These are phyloP conservation scores for Amanita subjunquillea DNA, from an alignment of 768 basidiomycete genomes.

Conservation along the genomic window DNA sequence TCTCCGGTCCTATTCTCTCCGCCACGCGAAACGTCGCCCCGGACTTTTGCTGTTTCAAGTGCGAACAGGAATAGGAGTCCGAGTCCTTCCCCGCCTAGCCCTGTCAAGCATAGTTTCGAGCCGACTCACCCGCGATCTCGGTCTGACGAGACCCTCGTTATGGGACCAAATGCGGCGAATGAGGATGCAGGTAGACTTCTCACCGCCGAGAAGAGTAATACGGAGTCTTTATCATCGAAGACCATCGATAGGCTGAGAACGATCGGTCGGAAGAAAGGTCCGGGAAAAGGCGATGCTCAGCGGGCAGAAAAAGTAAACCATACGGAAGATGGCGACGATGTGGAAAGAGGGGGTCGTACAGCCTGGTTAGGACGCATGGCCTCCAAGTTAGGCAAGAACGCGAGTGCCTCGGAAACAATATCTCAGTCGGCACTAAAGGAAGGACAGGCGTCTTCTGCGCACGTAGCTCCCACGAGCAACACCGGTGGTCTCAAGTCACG, in stretches of 20 bases:
- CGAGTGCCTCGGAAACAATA: constrained; percentile 5
- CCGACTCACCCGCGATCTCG: not conserved
- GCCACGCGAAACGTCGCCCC: not conserved
- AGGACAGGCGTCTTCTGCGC: constrained; percentile 13
- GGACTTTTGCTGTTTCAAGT: constrained; percentile 8
- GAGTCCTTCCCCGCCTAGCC: constrained; percentile 11
- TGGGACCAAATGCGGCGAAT: not conserved
- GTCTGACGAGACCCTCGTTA: constrained; percentile 2
- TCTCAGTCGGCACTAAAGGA: not conserved
- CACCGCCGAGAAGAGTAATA: constrained; percentile 10
- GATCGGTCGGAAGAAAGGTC: constrained; percentile 29
- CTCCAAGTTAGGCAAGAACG: constrained; percentile 15
- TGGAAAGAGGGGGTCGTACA: constrained; percentile 6
- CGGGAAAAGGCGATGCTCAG: constrained; percentile 2
- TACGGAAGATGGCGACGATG: constrained; percentile 1
- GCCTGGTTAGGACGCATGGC: constrained; percentile 29
- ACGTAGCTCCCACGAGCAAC: constrained; percentile 3
- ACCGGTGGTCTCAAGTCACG: constrained; percentile 13
- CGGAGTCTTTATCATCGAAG: constrained; percentile 12
- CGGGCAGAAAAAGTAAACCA: not conserved
- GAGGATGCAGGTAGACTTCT: constrained; percentile 34
- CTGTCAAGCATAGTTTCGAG: not conserved
- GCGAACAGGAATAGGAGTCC: constrained; percentile 2
- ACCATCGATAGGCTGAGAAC: constrained; percentile 32
- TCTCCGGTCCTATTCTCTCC: constrained; percentile 6